Percentiles rank a stretch among this genome's conserved stretches.
Conservation (phyloP, 192 early-diverging fungal genomes). For the Mortierella claussenii region DNA sequence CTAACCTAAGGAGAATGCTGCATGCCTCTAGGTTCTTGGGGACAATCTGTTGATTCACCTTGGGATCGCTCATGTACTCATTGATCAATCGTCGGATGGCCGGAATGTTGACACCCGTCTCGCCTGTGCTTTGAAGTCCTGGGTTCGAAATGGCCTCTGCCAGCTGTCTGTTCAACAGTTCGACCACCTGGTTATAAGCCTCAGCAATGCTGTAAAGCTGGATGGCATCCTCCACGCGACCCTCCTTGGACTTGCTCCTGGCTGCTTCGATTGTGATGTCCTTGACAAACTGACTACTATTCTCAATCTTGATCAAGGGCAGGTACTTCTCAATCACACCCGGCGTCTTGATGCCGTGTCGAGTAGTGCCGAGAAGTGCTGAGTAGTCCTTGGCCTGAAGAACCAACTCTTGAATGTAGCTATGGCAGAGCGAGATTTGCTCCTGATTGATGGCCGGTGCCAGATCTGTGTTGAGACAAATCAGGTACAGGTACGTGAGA, state of each 20-base stretch:
- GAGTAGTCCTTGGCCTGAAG: conserved; percentile 70
- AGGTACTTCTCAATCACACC: conserved; percentile 78
- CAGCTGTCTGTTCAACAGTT: conserved; percentile 73
- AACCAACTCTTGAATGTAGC: conserved; percentile 69
- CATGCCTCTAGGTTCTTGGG: conserved; percentile 62
- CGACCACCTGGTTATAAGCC: conserved; percentile 75
- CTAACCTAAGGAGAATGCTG: conserved; percentile 62
- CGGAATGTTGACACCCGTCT: conserved; percentile 36
- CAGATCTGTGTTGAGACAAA: conserved; percentile 65
- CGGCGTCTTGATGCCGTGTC: conserved; percentile 57
- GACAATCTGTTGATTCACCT: conserved; percentile 33
- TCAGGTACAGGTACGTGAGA: conserved; percentile 69
- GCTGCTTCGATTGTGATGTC: conserved; percentile 76
- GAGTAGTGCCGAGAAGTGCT: conserved; percentile 60
- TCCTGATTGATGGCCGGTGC: conserved; percentile 49
- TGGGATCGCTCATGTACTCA: conserved; percentile 32
- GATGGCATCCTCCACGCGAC: conserved; percentile 77
- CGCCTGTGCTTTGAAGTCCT: conserved; percentile 18
- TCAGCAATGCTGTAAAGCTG: conserved; percentile 80
- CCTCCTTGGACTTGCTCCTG: conserved; percentile 73
- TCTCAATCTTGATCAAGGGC: conserved; percentile 68
- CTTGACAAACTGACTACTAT: conserved; percentile 69
- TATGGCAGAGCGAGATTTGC: conserved; percentile 62
- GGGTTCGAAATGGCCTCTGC: conserved; percentile 66
- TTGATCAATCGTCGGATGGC: conserved; percentile 18